Conservation (phyloP, 176 grass and related monocot genomes). For the Bromus sterilis region DNA sequence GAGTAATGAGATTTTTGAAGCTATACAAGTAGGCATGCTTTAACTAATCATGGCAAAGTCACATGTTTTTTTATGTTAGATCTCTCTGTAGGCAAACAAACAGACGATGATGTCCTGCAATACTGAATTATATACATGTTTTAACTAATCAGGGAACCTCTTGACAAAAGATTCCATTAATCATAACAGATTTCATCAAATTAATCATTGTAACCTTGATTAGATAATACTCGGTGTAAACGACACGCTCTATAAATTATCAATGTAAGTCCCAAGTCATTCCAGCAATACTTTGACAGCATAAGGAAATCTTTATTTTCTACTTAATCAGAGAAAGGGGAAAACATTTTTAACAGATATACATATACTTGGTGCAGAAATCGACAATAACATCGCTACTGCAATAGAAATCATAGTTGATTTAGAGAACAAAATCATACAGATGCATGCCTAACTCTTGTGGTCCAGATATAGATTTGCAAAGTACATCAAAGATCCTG, state of each 20-base stretch:
- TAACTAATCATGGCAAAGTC: constrained; percentile 3
- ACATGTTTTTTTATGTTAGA: constrained; percentile 27
- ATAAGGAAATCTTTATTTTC: neutral
- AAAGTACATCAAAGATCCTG: constrained; percentile 49
- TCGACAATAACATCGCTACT: neutral
- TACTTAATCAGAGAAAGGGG: neutral
- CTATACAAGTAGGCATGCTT: constrained; percentile 10
- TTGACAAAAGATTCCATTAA: constrained; percentile 7
- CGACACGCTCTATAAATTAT: neutral
- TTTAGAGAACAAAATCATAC: neutral
- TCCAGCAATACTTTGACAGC: neutral
- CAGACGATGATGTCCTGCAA: neutral
- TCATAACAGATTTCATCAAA: neutral
- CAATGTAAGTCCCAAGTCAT: neutral
- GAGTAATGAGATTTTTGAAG: constrained; percentile 14
- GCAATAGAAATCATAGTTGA: neutral
- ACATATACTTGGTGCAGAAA: neutral
- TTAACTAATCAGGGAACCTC: neutral
- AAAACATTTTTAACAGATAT: neutral
- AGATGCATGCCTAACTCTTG: neutral
- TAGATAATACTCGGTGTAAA: neutral
- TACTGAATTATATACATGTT: neutral
- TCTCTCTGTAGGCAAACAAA: constrained; percentile 5
- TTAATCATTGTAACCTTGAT: constrained; percentile 17
- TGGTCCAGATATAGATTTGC: constrained; percentile 40